Evolutionary conservation across 129 eudicot genomes (phyloP).

Genomic region (Pseudognaphalium luteoalbum): DNA sequence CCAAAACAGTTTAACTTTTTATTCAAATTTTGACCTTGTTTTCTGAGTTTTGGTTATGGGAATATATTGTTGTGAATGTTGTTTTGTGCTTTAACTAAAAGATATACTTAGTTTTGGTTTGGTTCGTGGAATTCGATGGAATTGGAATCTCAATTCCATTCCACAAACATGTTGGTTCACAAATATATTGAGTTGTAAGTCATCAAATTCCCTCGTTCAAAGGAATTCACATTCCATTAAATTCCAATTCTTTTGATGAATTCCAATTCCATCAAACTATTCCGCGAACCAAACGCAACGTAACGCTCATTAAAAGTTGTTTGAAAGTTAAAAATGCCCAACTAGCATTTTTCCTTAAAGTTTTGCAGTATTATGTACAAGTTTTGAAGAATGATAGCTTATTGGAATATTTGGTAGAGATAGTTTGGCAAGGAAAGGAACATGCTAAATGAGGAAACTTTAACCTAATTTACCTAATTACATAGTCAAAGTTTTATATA

Average conservation of each 20-base stretch:
- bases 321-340: conserved; percentile 22
- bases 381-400: not conserved
- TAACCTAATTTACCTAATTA: not conserved
- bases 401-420: conserved; percentile 8
- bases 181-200: too few relatives aligned
- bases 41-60: not conserved
- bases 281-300: too few relatives aligned
- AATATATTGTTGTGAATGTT: not conserved
- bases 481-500: not conserved
- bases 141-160: too few relatives aligned
- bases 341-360: not conserved
- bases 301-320: conserved; percentile 7
- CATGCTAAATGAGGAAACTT: conserved; percentile 14
- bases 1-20: not conserved
- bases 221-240: too few relatives aligned
- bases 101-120: not conserved
- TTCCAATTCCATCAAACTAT: too few relatives aligned
- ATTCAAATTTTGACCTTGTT: not conserved
- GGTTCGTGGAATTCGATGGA: too few relatives aligned
- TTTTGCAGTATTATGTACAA: conserved; percentile 21
- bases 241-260: too few relatives aligned
- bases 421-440: conserved; percentile 15
- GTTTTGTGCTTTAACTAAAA: conserved; percentile 12
- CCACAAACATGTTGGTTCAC: too few relatives aligned
- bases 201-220: too few relatives aligned